These are phyloP conservation scores for Schwanniomyces etchellsii DNA, from an alignment of 1,139 yeast species.

Conservation along the genomic window DNA sequence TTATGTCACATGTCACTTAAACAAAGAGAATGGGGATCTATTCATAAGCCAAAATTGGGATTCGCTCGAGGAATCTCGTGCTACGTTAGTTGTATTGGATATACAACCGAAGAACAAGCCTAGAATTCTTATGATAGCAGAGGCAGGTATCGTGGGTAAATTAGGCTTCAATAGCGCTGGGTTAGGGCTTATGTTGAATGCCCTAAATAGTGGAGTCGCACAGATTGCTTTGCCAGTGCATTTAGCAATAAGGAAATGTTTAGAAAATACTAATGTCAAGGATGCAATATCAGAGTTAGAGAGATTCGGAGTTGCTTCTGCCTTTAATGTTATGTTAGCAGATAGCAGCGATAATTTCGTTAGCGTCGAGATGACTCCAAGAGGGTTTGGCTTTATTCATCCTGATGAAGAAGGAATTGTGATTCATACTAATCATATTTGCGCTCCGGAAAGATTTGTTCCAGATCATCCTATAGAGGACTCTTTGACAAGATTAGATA, in stretches of 20 bases:
- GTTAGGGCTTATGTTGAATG: conserved; percentile 24
- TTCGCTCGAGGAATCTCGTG: conserved; percentile 18
- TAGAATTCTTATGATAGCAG: conserved; percentile 18
- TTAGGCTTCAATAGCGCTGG: conserved; percentile 25
- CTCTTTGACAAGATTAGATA: conserved; percentile 4
- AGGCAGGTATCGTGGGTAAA: conserved; percentile 28
- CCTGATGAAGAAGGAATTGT: conserved; percentile 3
- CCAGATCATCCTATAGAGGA: conserved; percentile 1
- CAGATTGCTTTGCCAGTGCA: conserved; percentile 10
- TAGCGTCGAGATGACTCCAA: conserved; percentile 7
- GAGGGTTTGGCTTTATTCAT: conserved; percentile 2
- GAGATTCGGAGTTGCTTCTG: conserved; percentile 6
- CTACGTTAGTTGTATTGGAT: conserved; percentile 17
- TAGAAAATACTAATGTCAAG: conserved; percentile 6
- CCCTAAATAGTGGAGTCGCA: conserved; percentile 9
- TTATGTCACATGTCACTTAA: conserved; percentile 16
- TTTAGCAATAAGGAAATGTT: conserved; percentile 6
- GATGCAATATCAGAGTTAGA: conserved; percentile 6
- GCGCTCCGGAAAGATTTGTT: conserved; percentile 3
- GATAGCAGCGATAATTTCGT: conserved; percentile 6
- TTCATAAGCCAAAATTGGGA: conserved; percentile 23
- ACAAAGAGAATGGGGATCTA: conserved; percentile 7
- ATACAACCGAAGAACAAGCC: conserved; percentile 12
- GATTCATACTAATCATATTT: conserved; percentile 7
- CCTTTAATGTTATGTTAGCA: conserved; percentile 6